Base-by-base conservation (phyloP, 495 filamentous ascomycete genomes). In the Xylaria cubensis region DNA sequence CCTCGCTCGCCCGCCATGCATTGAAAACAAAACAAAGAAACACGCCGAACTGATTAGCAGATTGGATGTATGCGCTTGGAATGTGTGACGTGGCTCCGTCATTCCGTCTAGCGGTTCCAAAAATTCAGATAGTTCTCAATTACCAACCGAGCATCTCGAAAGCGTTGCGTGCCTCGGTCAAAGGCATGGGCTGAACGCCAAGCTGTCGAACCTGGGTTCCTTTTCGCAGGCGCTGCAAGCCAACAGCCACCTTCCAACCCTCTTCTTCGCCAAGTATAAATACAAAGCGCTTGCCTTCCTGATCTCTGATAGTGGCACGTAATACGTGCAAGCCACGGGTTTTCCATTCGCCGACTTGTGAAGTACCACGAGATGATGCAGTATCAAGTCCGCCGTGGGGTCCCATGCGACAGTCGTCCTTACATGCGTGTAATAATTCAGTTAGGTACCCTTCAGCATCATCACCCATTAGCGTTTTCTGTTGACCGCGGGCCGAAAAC, bases 171-270 rank as follows among this genome's bases (percentile, higher is more conserved):
- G 90, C 85, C 78, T 96, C 93, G 44, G 84, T 79, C 44, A 82
- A 79, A 26, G 87, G 81, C 81, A 93, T 86, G 17, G 85, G 84
- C 19, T 87, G 84, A 8, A 93, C 87, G n/a, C 90, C 90, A 36
- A 94, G 80, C 15, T 89, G 85, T 70, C 91, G 82, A 24, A 90
- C 89, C 75, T 92, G 91, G 29, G 88, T 87, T 8, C 96, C 94
- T 56, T 87, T 85, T 53, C 92, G 83, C 64, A 99, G 83, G 29
- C 89, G 85, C 80, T 93, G 89, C 71, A 99, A 80, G 12, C 94
- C 94, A 29, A 92, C 86, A 1, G 92, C 90, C 42, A 99, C 90
- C 83, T 99, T 99, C 96, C 96, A 98, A 19, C 90, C 92, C 79
- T 99, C 95, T 44, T 91, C 89, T 76, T 95, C 91, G 36, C 87